Evolutionary conservation across 73 alveolate species (phyloP).

Genomic region (Paramecium primaurelia): DNA sequence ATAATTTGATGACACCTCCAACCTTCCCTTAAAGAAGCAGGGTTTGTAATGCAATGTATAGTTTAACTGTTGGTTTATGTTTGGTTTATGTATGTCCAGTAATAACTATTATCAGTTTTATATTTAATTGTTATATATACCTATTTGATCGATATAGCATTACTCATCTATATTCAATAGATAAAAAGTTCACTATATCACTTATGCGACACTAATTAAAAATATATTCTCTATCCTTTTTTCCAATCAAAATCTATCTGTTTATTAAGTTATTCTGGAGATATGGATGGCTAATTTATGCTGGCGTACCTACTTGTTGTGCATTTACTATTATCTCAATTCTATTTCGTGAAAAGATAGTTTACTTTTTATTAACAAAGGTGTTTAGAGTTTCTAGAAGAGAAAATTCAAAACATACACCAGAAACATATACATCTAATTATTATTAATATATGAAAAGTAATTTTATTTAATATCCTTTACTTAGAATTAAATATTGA

Average conservation of each 20-base stretch:
- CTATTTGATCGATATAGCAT: neutral
- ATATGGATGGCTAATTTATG: neutral
- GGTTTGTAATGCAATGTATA: neutral
- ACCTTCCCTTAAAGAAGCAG: slow-evolving; percentile 24
- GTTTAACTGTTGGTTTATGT: neutral
- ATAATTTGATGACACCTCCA: slow-evolving; percentile 15
- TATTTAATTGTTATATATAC: neutral
- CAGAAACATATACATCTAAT: neutral
- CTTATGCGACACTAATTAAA: neutral
- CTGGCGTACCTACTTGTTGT: slow-evolving; percentile 24
- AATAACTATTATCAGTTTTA: neutral
- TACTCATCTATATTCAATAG: neutral
- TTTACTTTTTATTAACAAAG: neutral
- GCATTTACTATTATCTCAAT: neutral
- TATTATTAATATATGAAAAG: neutral
- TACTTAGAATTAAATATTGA: neutral
- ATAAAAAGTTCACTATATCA: neutral
- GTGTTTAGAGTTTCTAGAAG: neutral
- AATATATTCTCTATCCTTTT: neutral
- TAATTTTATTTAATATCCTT: neutral
- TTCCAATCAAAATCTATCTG: slow-evolving; percentile 1
- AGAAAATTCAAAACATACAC: neutral
- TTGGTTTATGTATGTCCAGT: slow-evolving; percentile 20
- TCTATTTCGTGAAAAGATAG: neutral
- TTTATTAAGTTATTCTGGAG: neutral